These are phyloP conservation scores for Aurantiochytrium sp. DNA, from an alignment of 108 stramenopile species.

Conservation along the genomic window DNA sequence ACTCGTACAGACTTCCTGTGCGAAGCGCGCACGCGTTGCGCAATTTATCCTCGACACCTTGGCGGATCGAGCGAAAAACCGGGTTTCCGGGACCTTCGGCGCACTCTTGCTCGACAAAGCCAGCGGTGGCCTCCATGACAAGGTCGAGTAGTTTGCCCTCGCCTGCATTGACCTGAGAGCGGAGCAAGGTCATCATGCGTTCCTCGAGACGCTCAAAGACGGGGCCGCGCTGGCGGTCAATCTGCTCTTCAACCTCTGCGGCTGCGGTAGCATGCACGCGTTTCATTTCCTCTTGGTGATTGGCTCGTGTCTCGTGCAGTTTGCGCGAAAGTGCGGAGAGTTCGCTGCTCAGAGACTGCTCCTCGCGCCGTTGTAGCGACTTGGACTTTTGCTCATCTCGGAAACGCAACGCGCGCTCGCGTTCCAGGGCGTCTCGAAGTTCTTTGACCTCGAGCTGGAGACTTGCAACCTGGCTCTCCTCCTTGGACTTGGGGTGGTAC, in stretches of 20 bases:
- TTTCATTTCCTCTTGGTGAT: neutral
- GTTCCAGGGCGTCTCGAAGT: neutral
- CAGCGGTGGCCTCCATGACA: neutral
- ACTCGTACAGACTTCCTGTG: neutral
- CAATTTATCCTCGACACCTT: neutral
- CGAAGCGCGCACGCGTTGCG: neutral
- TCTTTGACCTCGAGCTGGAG: neutral
- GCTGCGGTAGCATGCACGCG: neutral
- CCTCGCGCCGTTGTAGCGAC: neutral
- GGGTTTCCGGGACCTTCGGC: neutral
- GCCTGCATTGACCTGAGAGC: neutral
- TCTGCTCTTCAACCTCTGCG: neutral
- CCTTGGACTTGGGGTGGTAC: neutral
- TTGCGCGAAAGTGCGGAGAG: constrained; percentile 1
- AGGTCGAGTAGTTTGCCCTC: neutral
- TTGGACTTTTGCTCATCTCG: neutral
- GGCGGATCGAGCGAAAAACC: neutral
- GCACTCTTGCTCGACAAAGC: neutral
- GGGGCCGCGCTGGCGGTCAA: neutral
- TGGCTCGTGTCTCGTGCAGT: neutral
- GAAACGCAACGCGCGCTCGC: neutral
- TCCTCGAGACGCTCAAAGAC: neutral
- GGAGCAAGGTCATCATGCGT: neutral
- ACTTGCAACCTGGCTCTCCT: neutral
- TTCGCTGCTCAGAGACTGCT: neutral